Conservation (phyloP, 352 stramenopile genomes). For the Phytopythium sindhum region DNA sequence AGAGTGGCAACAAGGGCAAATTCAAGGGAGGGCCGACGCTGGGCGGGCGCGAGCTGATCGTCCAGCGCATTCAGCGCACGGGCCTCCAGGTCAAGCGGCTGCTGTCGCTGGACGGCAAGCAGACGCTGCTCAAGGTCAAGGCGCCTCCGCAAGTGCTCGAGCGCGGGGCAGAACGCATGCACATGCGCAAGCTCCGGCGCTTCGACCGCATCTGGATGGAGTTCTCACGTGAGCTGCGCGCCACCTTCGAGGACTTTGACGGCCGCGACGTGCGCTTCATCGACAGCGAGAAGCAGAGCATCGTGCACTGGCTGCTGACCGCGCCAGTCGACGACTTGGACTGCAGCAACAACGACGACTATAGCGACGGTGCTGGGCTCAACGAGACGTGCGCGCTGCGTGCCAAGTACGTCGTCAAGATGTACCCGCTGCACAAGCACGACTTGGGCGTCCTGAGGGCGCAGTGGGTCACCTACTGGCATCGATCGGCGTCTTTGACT, state of each 20-base stretch:
- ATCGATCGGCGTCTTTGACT: constrained; percentile 13
- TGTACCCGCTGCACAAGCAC: constrained; percentile 89
- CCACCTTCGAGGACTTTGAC: constrained; percentile 71
- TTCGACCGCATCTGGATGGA: constrained; percentile 83
- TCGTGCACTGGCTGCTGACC: constrained; percentile 68
- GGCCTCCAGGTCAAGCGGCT: constrained; percentile 72
- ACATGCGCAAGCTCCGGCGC: constrained; percentile 55
- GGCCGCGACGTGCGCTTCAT: constrained; percentile 54
- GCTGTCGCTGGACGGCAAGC: constrained; percentile 66
- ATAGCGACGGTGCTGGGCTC: constrained; percentile 43
- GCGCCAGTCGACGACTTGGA: constrained; percentile 20
- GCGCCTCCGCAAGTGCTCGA: constrained; percentile 65
- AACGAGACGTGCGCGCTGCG: constrained; percentile 68
- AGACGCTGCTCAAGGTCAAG: constrained; percentile 77
- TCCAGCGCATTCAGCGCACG: constrained; percentile 52
- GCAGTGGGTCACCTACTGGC: constrained; percentile 86
- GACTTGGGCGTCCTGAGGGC: constrained; percentile 53
- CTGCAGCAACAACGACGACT: not conserved
- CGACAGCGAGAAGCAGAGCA: constrained; percentile 80
- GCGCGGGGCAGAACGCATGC: constrained; percentile 58
- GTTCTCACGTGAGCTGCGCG: constrained; percentile 61
- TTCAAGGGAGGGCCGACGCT: constrained; percentile 10
- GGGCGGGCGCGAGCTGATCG: constrained; percentile 32
- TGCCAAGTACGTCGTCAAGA: constrained; percentile 65
- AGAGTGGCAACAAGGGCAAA: not conserved